Evolutionary conservation across 768 basidiomycete genomes (phyloP).

Genomic region (Hortiboletus campestris): DNA sequence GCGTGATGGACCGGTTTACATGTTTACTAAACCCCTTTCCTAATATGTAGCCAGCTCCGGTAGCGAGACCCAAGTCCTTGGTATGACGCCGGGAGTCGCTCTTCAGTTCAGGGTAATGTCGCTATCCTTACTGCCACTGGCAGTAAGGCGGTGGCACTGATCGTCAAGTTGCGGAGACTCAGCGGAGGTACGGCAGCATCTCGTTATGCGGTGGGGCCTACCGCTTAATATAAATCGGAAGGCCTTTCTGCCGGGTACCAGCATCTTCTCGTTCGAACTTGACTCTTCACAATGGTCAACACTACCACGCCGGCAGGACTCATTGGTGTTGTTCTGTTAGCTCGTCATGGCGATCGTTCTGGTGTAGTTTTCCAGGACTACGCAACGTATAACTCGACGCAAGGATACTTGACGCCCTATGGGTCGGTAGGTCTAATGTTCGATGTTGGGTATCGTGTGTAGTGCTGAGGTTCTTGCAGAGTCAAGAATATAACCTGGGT

Average conservation of each 20-base stretch:
- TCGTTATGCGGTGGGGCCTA: too few species aligned
- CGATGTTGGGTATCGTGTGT: background rate
- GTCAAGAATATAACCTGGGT: conserved; percentile 65
- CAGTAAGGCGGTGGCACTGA: too few species aligned
- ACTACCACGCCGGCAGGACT: conserved; percentile 30
- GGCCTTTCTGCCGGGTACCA: too few species aligned
- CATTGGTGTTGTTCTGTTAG: conserved; percentile 71
- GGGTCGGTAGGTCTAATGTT: conserved; percentile 56
- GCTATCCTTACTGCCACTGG: too few species aligned
- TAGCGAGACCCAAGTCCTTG: too few species aligned
- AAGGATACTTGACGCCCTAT: conserved; percentile 68
- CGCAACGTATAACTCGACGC: conserved; percentile 60
- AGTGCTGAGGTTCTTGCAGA: conserved; percentile 2
- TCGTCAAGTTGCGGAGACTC: too few species aligned
- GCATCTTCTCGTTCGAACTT: background rate
- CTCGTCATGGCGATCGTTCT: conserved; percentile 73
- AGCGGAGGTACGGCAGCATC: too few species aligned
- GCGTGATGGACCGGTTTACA: too few species aligned
- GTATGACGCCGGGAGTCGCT: too few species aligned
- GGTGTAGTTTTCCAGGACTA: conserved; percentile 67
- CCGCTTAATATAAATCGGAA: conserved; percentile 8
- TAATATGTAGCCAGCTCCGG: too few species aligned
- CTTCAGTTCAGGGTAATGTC: too few species aligned
- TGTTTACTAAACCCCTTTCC: too few species aligned
- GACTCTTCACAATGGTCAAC: conserved; percentile 23